A percentile compares a stretch with the other conserved stretches of the same genome.
Conservation (phyloP, 371 early-diverging fungal species). For the Thermomucor indicae-seudaticae region DNA sequence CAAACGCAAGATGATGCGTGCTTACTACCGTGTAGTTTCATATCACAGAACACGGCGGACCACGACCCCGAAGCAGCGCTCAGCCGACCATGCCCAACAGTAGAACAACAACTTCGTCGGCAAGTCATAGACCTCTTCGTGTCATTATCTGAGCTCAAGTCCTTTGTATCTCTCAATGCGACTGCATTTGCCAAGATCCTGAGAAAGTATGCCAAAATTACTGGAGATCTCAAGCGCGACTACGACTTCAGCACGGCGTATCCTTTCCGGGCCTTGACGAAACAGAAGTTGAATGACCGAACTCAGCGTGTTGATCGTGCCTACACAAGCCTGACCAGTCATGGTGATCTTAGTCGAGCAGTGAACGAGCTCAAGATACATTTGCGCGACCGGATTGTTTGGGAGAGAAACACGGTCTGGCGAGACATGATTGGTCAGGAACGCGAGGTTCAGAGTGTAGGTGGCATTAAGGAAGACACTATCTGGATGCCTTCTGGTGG, state of each 20-base stretch:
- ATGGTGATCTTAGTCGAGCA: constrained; percentile 54
- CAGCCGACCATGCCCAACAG: not conserved
- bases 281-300: constrained; percentile 52
- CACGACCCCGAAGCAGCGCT: constrained; percentile 15
- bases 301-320: constrained; percentile 55
- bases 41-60: constrained; percentile 32
- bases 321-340: constrained; percentile 52
- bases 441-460: constrained; percentile 70
- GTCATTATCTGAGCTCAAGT: constrained; percentile 77
- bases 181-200: constrained; percentile 96
- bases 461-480: constrained; percentile 34
- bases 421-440: constrained; percentile 95
- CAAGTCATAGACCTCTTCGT: constrained; percentile 69
- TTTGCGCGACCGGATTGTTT: constrained; percentile 88
- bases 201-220: constrained; percentile 96
- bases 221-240: constrained; percentile 53
- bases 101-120: constrained; percentile 26
- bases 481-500: constrained; percentile 38
- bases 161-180: constrained; percentile 88
- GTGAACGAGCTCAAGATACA: constrained; percentile 72
- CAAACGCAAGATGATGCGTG: constrained; percentile 3
- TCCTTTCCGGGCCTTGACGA: constrained; percentile 61
- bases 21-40: not conserved
- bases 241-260: constrained; percentile 60
- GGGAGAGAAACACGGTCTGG: constrained; percentile 98